phyloP scores from a whole-genome alignment of 148 eudicot species.

The Mesembryanthemum crystallinum region DNA sequence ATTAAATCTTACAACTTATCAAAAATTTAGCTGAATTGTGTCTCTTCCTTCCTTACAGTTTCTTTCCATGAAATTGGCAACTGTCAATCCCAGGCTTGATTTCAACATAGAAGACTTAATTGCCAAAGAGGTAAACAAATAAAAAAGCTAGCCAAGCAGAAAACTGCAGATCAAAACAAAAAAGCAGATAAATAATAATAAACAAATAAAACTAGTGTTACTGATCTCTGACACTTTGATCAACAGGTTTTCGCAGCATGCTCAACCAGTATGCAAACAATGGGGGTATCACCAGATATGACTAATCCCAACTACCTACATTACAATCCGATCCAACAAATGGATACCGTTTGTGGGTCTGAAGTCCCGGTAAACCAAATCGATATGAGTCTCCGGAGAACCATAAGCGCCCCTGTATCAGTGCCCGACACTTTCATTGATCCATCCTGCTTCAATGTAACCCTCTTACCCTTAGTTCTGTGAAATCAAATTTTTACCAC shows the following conservation, averaged over 20 bases:
- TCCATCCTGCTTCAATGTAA: slow-evolving; percentile 69
- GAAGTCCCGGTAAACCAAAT: slow-evolving; percentile 39
- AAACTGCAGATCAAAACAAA: background rate
- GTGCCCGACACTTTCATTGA: slow-evolving; percentile 57
- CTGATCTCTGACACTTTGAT: slow-evolving; percentile 9
- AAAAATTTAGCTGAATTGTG: slow-evolving; percentile 11
- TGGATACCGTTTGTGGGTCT: slow-evolving; percentile 45
- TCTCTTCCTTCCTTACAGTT: slow-evolving; percentile 50
- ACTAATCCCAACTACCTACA: slow-evolving; percentile 46
- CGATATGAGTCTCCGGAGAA: slow-evolving; percentile 48
- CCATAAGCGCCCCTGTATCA: slow-evolving; percentile 58
- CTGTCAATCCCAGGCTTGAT: slow-evolving; percentile 73
- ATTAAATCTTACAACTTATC: background rate
- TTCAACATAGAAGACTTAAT: slow-evolving; percentile 63
- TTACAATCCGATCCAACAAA: slow-evolving; percentile 47
- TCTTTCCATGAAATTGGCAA: slow-evolving; percentile 87
- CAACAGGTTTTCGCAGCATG: slow-evolving; percentile 59
- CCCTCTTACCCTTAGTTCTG: background rate
- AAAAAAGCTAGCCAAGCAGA: slow-evolving; percentile 8
- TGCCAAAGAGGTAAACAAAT: slow-evolving; percentile 61
- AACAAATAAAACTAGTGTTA: background rate
- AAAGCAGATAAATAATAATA: background rate
- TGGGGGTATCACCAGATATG: slow-evolving; percentile 48
- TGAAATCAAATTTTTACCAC: background rate
- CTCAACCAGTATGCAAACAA: slow-evolving; percentile 46